phyloP scores from a whole-genome alignment of 148 eudicot genomes.

The Vaccinium vitisidaea region DNA sequence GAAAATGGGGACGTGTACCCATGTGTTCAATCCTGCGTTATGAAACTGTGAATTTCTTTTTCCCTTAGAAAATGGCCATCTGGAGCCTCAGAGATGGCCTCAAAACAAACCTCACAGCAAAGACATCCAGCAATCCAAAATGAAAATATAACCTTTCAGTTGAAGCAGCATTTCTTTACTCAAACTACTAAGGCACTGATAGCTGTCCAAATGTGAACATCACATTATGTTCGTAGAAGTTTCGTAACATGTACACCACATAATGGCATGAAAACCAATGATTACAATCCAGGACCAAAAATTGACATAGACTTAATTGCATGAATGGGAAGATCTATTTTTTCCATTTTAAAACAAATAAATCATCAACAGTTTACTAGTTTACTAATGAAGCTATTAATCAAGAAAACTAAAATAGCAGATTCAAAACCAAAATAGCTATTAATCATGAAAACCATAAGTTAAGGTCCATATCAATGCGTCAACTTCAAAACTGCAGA shows the following conservation, averaged over 20 bases:
- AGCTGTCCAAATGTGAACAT: no score
- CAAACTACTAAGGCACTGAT: no score
- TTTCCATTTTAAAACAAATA: background rate
- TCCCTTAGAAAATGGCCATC: background rate
- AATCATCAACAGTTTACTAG: background rate
- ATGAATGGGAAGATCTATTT: background rate
- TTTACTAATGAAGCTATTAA: background rate
- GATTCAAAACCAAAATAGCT: no score
- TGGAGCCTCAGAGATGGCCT: background rate
- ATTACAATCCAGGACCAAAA: background rate
- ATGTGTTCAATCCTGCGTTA: background rate
- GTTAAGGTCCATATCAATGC: background rate
- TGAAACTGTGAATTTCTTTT: background rate
- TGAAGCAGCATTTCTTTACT: no score
- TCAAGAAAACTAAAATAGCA: constrained; percentile 4
- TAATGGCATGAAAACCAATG: no score
- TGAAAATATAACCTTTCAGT: no score
- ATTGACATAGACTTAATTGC: background rate
- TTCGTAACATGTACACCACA: no score
- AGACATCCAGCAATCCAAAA: no score
- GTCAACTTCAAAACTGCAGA: background rate
- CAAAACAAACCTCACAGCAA: background rate
- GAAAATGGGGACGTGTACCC: background rate
- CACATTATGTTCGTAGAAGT: no score
- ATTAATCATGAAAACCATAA: background rate